Percentiles rank a stretch among this genome's conserved stretches.
Conservation (phyloP, 75 land plant species). For the Larix kaempferi region DNA sequence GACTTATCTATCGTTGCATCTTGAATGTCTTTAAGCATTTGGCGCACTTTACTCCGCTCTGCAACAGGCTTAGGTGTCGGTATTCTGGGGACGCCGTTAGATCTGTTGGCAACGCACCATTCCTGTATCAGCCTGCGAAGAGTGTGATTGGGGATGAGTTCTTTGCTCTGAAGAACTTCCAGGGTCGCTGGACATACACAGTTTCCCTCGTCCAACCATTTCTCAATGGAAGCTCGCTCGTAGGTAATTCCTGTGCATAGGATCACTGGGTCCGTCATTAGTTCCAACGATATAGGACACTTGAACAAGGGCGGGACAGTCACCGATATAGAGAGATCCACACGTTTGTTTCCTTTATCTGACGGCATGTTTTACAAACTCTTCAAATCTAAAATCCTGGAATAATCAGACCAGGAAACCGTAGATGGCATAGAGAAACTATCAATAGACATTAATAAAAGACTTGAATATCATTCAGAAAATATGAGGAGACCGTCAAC, state of each 20-base stretch:
- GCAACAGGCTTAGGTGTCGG: slow-evolving; percentile 30
- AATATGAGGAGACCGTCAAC: too few relatives aligned
- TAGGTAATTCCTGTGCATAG: slow-evolving; percentile 38
- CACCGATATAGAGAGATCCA: too few relatives aligned
- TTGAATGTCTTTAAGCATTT: too few relatives aligned
- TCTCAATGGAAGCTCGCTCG: slow-evolving; percentile 46
- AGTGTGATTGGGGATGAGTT: slow-evolving; percentile 44
- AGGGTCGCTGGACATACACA: slow-evolving; percentile 33
- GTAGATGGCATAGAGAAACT: too few relatives aligned
- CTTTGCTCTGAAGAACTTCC: slow-evolving; percentile 6
- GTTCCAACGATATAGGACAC: slow-evolving; percentile 41
- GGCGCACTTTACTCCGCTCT: too few relatives aligned
- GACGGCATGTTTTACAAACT: too few relatives aligned
- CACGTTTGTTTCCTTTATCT: too few relatives aligned
- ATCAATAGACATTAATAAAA: too few relatives aligned
- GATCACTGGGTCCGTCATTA: slow-evolving; percentile 47
- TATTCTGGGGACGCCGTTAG: slow-evolving; percentile 31
- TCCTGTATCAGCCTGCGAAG: slow-evolving; percentile 48
- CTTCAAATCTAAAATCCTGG: too few relatives aligned
- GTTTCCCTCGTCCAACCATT: slow-evolving; percentile 43
- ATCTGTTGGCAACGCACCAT: slow-evolving; percentile 46
- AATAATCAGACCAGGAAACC: too few relatives aligned
- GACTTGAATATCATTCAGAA: too few relatives aligned
- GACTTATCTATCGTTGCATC: too few relatives aligned
- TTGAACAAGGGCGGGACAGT: slow-evolving; percentile 20